Evolutionary conservation across 2,329 filamentous ascomycete genomes (phyloP).

Genomic region (Calonectria pseudoreteaudii): DNA sequence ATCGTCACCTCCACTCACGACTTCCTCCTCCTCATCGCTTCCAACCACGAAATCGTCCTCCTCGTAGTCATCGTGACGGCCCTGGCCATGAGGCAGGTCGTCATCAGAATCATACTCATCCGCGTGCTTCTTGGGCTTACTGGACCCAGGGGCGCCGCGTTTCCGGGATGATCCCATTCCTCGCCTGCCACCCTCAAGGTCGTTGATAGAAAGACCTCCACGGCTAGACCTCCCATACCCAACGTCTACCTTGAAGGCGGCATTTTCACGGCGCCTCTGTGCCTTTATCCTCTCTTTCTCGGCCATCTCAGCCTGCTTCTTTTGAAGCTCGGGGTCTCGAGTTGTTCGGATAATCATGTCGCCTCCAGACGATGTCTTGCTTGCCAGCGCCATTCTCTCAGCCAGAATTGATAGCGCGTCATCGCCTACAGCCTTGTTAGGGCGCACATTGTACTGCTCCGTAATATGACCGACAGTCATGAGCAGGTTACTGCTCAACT

Average conservation of each 20-base stretch:
- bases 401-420: slow-evolving; percentile 77
- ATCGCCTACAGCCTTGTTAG: slow-evolving; percentile 76
- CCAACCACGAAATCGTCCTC: slow-evolving; percentile 83
- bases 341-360: slow-evolving; percentile 78
- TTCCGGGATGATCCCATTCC: slow-evolving; percentile 63
- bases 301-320: slow-evolving; percentile 77
- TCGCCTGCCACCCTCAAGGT: slow-evolving; percentile 73
- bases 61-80: slow-evolving; percentile 80
- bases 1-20: slow-evolving; percentile 71
- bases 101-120: slow-evolving; percentile 83
- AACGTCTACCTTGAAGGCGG: slow-evolving; percentile 72
- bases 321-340: slow-evolving; percentile 80
- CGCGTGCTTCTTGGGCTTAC: slow-evolving; percentile 65
- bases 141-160: slow-evolving; percentile 61
- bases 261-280: slow-evolving; percentile 75
- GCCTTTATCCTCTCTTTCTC: slow-evolving; percentile 80
- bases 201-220: slow-evolving; percentile 74
- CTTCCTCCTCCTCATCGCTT: slow-evolving; percentile 80
- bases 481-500: slow-evolving; percentile 74
- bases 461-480: slow-evolving; percentile 82
- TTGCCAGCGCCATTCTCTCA: slow-evolving; percentile 73
- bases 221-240: slow-evolving; percentile 63
- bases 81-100: slow-evolving; percentile 71
- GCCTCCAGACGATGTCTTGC: slow-evolving; percentile 65
- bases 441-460: slow-evolving; percentile 76